Base-by-base conservation (phyloP, 179 eudicot species). In the Vitellaria paradoxa region DNA sequence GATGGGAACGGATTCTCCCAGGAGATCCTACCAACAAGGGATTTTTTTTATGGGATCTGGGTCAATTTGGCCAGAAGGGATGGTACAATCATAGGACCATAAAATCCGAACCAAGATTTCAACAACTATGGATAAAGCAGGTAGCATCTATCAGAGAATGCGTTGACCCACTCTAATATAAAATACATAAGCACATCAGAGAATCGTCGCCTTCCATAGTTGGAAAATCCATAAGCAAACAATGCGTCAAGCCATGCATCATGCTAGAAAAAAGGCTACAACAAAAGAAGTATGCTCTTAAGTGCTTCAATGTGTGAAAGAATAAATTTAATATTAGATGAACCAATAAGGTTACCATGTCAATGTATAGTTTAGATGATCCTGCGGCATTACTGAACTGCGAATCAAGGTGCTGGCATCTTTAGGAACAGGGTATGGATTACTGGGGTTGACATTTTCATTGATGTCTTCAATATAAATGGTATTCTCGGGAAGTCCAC, bases 331-430 rank as follows among this genome's bases (percentile, higher is more conserved):
- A 60, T 68, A 17, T 21, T 57, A 20, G 46, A 26, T 61, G 56
- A 60, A 53, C 24, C 3, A 79, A 70, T 18, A 71, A 70, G 65
- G 83, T 65, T 90, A 96, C 99, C 99, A 96, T 70, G 99, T 96
- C 68, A 96, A 26, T 77, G 86, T 89, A 82, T 96, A 96, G 77
- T 96, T 93, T 65, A 96, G 89, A 88, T 96, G 99, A 86, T 93
- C 98, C 77, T 90, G 99, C 11, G 99, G 99, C 99, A 95, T 93
- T 74, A 91, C 97, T 63, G 99, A 96, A 85, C 91, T 90, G 60
- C 92, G 91, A 81, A 93, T 88, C 78, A 96, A 85, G 52, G 88
- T 77, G 74, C 78, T 87, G 37, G 83, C 87, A 85, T 96, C 97
- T 86, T 92, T 96, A 0, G 96, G 98, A 65, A 96, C 37, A 46